Percentiles rank a stretch among this genome's conserved stretches.
phyloP scores from a whole-genome alignment of 257 asterid genomes.

The Nicotiana attenuata region DNA sequence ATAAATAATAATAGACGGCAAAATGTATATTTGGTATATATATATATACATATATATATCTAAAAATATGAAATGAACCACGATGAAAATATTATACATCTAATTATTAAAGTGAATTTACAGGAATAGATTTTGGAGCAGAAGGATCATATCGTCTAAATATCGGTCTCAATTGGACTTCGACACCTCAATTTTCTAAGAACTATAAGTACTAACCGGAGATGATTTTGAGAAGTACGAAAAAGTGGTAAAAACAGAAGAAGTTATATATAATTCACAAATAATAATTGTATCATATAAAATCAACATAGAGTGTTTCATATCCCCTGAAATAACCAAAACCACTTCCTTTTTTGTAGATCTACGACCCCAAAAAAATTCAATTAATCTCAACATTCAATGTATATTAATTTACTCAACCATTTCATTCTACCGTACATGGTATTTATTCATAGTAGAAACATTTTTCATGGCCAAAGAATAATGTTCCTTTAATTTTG shows the following conservation, averaged over 20 bases:
- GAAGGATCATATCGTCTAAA: not conserved
- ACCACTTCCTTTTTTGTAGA: too few species aligned
- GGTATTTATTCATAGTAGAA: not conserved
- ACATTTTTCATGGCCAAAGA: not conserved
- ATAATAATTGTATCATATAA: not conserved
- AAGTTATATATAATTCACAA: not conserved
- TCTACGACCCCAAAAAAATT: not conserved
- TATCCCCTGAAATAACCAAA: not conserved
- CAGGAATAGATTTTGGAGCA: not conserved
- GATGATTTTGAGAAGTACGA: not conserved
- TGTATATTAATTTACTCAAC: not conserved
- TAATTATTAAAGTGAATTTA: too few species aligned
- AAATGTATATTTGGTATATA: too few species aligned
- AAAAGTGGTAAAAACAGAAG: not conserved
- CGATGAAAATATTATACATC: too few species aligned
- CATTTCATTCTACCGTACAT: not conserved
- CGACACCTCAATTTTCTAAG: not conserved
- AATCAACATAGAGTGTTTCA: not conserved
- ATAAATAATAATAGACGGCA: too few species aligned
- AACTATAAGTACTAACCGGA: not conserved
- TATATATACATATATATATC: too few species aligned
- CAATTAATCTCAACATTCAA: not conserved
- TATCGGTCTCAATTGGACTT: not conserved
- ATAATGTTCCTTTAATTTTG: not conserved
- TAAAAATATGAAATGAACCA: too few species aligned